A percentile compares a stretch with the other conserved stretches of the same genome.
phyloP scores from a whole-genome alignment of 75 land plant genomes.

The Pseudotsuga menziesii region DNA sequence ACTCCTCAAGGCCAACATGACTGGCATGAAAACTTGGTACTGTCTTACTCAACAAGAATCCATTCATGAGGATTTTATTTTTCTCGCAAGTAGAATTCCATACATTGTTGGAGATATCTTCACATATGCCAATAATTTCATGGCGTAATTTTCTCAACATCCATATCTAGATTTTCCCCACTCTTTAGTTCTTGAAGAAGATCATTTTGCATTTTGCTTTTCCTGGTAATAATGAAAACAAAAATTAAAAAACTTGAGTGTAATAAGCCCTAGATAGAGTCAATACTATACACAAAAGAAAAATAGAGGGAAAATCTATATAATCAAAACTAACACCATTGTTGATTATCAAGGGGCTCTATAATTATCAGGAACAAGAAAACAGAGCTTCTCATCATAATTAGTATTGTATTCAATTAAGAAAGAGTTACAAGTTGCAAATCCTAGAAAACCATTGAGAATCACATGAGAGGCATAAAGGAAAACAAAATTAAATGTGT shows the following conservation, averaged over 20 bases:
- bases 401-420: background rate
- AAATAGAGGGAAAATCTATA: background rate
- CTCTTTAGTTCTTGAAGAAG: slow-evolving; percentile 58
- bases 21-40: no score
- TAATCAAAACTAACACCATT: background rate
- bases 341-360: background rate
- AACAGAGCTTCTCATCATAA: no score
- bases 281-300: background rate
- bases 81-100: no score
- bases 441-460: background rate
- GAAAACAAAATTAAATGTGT: background rate
- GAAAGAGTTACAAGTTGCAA: background rate
- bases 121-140: slow-evolving; percentile 2
- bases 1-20: no score
- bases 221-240: slow-evolving; percentile 40
- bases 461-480: background rate
- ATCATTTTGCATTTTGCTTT: slow-evolving; percentile 81
- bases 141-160: slow-evolving; percentile 55
- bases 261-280: background rate
- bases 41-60: no score
- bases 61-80: no score
- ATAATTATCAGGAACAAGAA: no score
- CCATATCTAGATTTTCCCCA: slow-evolving; percentile 54
- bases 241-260: background rate
- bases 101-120: no score